phyloP scores from a whole-genome alignment of 2,329 filamentous ascomycete genomes.

The Alternaria sp. region DNA sequence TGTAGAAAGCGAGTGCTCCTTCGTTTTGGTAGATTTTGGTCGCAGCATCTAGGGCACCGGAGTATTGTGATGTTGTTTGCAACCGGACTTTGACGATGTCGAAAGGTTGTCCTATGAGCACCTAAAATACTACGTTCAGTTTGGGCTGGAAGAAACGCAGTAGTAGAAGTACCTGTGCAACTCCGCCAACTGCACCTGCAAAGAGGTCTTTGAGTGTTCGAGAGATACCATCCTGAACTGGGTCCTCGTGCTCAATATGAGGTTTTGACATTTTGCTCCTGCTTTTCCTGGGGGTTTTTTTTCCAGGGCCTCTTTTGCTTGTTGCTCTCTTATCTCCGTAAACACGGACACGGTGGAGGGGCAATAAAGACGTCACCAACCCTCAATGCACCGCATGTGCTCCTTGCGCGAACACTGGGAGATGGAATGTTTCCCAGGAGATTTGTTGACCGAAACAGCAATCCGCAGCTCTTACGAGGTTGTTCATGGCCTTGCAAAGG shows the following conservation, averaged over 20 bases:
- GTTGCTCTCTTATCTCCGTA: conserved; percentile 18
- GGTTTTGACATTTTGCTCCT: conserved; percentile 34
- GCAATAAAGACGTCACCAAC: conserved; percentile 12
- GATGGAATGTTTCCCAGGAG: background rate
- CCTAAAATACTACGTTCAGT: conserved; percentile 63
- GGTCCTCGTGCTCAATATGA: conserved; percentile 53
- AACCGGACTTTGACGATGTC: conserved; percentile 87
- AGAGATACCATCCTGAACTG: conserved; percentile 46
- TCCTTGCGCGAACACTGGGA: conserved; percentile 1
- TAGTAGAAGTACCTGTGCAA: conserved; percentile 61
- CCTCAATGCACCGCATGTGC: background rate
- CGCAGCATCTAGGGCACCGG: conserved; percentile 80
- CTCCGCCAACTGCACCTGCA: conserved; percentile 86
- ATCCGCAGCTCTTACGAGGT: conserved; percentile 4
- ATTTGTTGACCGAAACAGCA: background rate
- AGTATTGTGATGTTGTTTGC: conserved; percentile 86
- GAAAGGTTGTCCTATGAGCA: conserved; percentile 81
- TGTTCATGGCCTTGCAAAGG: conserved; percentile 1
- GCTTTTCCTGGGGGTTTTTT: conserved; percentile 5
- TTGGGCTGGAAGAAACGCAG: background rate
- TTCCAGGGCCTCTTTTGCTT: conserved; percentile 6
- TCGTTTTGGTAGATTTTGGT: conserved; percentile 86
- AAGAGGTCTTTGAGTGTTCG: conserved; percentile 83
- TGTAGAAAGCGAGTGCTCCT: conserved; percentile 93
- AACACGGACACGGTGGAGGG: conserved; percentile 23